These are phyloP conservation scores for Gymnopus androsaceus DNA, from an alignment of 1,284 basidiomycete genomes.

Conservation along the genomic window DNA sequence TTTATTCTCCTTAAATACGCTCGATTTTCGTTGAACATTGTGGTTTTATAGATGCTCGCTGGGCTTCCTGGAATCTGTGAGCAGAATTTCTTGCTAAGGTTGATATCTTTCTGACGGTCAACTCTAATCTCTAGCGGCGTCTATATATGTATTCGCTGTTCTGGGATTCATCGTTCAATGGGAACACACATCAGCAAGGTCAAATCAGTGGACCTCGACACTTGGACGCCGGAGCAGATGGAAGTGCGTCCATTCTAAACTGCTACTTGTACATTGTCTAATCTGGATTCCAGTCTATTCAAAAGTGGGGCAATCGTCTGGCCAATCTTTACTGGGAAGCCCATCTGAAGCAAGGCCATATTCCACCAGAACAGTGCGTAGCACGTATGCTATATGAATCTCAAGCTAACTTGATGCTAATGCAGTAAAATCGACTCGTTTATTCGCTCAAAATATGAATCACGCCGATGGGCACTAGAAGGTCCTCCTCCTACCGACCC, in stretches of 20 bases:
- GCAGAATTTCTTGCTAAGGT: conserved; percentile 25
- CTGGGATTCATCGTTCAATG: conserved; percentile 98
- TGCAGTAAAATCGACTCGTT: conserved; percentile 96
- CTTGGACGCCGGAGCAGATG: conserved; percentile 99
- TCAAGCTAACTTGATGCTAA: conserved; percentile 1
- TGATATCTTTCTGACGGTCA: neutral
- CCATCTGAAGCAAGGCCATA: conserved; percentile 89
- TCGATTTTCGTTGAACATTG: conserved; percentile 9
- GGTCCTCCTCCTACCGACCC: conserved; percentile 86
- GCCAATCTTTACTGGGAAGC: conserved; percentile 98
- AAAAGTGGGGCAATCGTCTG: conserved; percentile 92
- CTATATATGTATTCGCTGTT: conserved; percentile 95
- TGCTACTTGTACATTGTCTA: conserved; percentile 1
- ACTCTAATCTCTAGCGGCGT: conserved; percentile 64
- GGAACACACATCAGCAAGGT: conserved; percentile 97
- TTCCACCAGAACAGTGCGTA: conserved; percentile 92
- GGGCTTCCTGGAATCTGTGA: conserved; percentile 97
- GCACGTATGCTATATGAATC: neutral
- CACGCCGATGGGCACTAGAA: conserved; percentile 89
- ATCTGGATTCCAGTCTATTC: conserved; percentile 63
- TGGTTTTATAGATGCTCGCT: conserved; percentile 82
- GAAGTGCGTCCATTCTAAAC: conserved; percentile 53
- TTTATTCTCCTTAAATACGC: conserved; percentile 5
- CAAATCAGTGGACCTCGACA: conserved; percentile 96
- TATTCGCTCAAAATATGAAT: conserved; percentile 97